Percentiles rank a stretch among this genome's conserved stretches.
Evolutionary conservation across 2,329 filamentous ascomycete genomes (phyloP).

Genomic region (Stagonosporopsis rhizophila): DNA sequence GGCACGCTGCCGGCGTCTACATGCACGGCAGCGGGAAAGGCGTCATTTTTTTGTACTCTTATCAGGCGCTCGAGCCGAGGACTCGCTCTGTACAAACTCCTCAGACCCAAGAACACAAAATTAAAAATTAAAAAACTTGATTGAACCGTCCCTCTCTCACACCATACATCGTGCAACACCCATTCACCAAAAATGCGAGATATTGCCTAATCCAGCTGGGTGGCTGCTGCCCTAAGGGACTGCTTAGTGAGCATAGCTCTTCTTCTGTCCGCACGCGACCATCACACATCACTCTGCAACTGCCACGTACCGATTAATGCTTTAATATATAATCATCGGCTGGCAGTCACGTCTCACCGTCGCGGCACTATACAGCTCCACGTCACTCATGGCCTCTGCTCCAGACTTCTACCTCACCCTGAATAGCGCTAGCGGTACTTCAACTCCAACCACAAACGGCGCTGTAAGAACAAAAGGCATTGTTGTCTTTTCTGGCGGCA

Average conservation of each 20-base stretch:
- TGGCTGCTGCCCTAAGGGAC: slow-evolving; percentile 16
- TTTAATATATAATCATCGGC: slow-evolving; percentile 22
- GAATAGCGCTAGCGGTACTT: slow-evolving; percentile 21
- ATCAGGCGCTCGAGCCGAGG: slow-evolving; percentile 38
- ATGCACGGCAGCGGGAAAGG: neutral
- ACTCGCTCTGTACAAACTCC: slow-evolving; percentile 44
- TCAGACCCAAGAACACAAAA: slow-evolving; percentile 24
- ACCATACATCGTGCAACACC: neutral
- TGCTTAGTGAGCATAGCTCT: slow-evolving; percentile 40
- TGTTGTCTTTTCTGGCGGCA: slow-evolving; percentile 89
- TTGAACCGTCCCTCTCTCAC: neutral
- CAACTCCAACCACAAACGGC: slow-evolving; percentile 29
- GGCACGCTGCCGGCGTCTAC: neutral
- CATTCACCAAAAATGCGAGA: slow-evolving; percentile 31
- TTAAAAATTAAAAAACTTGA: slow-evolving; percentile 11
- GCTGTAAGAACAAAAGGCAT: slow-evolving; percentile 60
- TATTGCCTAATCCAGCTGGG: slow-evolving; percentile 34
- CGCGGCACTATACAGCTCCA: neutral
- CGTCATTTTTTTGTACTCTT: slow-evolving; percentile 29
- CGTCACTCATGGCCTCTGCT: slow-evolving; percentile 25
- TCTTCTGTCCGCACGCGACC: slow-evolving; percentile 24
- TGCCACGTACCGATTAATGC: slow-evolving; percentile 5
- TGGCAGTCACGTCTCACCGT: slow-evolving; percentile 25
- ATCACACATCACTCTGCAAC: neutral
- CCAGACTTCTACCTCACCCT: slow-evolving; percentile 27